Conservation (phyloP, 495 filamentous ascomycete species). For the Neurospora sp. region DNA sequence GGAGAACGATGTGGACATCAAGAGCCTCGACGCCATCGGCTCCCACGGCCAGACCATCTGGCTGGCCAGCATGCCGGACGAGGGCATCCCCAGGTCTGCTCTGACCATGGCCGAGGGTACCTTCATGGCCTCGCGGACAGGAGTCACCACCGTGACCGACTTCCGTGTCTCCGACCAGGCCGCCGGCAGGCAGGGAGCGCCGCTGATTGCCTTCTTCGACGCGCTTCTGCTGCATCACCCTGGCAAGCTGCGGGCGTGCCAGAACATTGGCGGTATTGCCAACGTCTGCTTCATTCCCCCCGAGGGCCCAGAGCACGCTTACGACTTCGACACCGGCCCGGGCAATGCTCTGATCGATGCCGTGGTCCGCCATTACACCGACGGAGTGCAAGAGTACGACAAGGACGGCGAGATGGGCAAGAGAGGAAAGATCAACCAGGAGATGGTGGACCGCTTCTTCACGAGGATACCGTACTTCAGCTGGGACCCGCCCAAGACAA, state of each 20-base stretch:
- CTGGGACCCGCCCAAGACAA: slow-evolving; percentile 45
- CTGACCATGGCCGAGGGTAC: slow-evolving; percentile 38
- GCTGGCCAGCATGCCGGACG: slow-evolving; percentile 43
- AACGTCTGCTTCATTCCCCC: slow-evolving; percentile 53
- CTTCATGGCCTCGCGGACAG: slow-evolving; percentile 29
- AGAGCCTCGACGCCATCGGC: slow-evolving; percentile 43
- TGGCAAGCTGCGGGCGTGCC: slow-evolving; percentile 44
- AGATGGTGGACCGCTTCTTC: slow-evolving; percentile 44
- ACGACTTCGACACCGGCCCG: slow-evolving; percentile 45
- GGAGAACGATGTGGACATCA: slow-evolving; percentile 34
- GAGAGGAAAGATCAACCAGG: slow-evolving; percentile 41
- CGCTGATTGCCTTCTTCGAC: slow-evolving; percentile 42
- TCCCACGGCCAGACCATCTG: slow-evolving; percentile 52
- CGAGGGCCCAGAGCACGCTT: slow-evolving; percentile 37
- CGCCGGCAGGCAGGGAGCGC: slow-evolving; percentile 36
- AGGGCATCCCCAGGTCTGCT: slow-evolving; percentile 37
- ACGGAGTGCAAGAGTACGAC: slow-evolving; percentile 35
- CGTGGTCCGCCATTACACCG: slow-evolving; percentile 35
- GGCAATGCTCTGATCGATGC: slow-evolving; percentile 40
- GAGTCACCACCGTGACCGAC: slow-evolving; percentile 35
- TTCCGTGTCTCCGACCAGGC: slow-evolving; percentile 36
- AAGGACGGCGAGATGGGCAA: slow-evolving; percentile 43
- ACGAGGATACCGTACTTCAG: slow-evolving; percentile 35
- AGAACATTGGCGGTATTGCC: slow-evolving; percentile 52
- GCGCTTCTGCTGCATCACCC: slow-evolving; percentile 45